Conservation (phyloP, 2,329 filamentous ascomycete genomes). For the Exophiala bonariae region DNA sequence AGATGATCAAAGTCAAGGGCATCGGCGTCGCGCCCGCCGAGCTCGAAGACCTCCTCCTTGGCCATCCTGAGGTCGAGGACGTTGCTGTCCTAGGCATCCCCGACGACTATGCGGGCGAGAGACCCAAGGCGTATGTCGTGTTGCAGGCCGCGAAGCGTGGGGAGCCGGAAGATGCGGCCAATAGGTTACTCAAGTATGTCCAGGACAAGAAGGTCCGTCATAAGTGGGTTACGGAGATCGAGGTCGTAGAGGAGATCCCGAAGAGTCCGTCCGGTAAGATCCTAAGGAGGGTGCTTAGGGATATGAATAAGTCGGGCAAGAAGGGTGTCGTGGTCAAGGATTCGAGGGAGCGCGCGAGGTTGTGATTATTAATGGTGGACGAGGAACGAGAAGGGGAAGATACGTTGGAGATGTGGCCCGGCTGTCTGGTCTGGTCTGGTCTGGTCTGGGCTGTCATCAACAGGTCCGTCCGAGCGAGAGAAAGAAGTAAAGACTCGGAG, state of each 20-base stretch:
- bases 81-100: slow-evolving; percentile 49
- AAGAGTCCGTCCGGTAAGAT: slow-evolving; percentile 54
- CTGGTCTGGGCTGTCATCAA: too few relatives aligned
- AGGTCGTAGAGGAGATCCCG: slow-evolving; percentile 51
- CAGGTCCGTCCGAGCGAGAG: too few relatives aligned
- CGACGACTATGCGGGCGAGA: slow-evolving; percentile 34
- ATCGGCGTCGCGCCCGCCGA: slow-evolving; percentile 48
- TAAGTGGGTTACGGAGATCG: slow-evolving; percentile 42
- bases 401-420: too few relatives aligned
- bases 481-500: too few relatives aligned
- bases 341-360: slow-evolving; percentile 19
- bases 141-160: slow-evolving; percentile 20
- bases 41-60: slow-evolving; percentile 46
- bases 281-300: slow-evolving; percentile 33
- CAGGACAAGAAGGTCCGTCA: slow-evolving; percentile 40
- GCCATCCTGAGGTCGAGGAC: slow-evolving; percentile 46
- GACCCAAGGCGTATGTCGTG: slow-evolving; percentile 46
- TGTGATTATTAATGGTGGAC: slow-evolving; percentile 8
- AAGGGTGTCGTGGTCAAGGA: slow-evolving; percentile 24
- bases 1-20: slow-evolving; percentile 55
- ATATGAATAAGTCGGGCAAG: slow-evolving; percentile 23
- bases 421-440: too few relatives aligned
- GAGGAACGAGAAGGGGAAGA: not conserved
- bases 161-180: slow-evolving; percentile 14
- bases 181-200: slow-evolving; percentile 31